Base-by-base conservation (phyloP, 202 grass and related monocot species). In the Bolboschoenoplectus hybrid region DNA sequence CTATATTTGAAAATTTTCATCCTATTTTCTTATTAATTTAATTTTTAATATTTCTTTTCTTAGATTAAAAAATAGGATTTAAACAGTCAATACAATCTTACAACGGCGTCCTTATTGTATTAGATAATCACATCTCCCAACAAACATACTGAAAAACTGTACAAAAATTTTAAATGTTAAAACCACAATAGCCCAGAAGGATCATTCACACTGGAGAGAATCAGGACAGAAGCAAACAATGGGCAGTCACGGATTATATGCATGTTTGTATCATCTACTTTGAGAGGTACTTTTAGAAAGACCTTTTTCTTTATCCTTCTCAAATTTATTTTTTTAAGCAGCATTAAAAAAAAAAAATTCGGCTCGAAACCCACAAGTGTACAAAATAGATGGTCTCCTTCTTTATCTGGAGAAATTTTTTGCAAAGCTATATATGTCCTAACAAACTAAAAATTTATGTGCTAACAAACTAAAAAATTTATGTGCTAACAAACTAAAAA, bases 231-330 rank as follows among this genome's bases (percentile, higher is more conserved):
- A 53, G 17, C 73, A 77, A 56, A 77, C 73, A 56, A 56, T 9
- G 32, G 73, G 73, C 49, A 39, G 32, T 77, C 73, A 77, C 73
- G 73, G 73, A 76, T 55, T 77, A 36, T 56, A 55, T 56, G 57
- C 57, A 61, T 61, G 49, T 77, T 53, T 56, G 5, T 32, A 74
- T 77, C 11, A 77, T 53, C 32, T 77, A 38, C 26, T 76, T 36
- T 38, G 8, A 55, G 49, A 32, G 44, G 70, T 74, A 74, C 70
- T 17, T 11, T 26, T 10, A 50, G 17, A 76, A 53, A 55, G 10
- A 35, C 4, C 10, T 11, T 77, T 77, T 77, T 3, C 26, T 76
- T 19, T 76, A 36, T 76, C 32, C 26, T 16, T 35, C 32, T 77
- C 47, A 11, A 55, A 71, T 45, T 53, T 36, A 55, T 55, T 7